These are phyloP conservation scores for Mortierella sp. DNA, from an alignment of 371 early-diverging fungal species.

Conservation along the genomic window DNA sequence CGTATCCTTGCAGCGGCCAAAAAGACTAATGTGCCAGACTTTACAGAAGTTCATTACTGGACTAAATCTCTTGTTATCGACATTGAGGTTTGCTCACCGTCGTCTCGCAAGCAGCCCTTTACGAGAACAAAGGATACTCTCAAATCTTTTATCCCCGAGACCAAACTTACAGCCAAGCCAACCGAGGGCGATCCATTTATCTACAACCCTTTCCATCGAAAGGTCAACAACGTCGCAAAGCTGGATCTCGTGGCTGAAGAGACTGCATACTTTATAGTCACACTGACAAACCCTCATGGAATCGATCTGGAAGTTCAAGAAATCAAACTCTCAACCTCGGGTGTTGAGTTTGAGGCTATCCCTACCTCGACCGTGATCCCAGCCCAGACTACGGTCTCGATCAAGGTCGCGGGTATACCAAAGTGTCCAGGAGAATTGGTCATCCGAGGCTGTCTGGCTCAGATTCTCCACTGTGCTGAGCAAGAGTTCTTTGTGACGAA, in stretches of 20 bases:
- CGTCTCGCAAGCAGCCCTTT: slow-evolving; percentile 57
- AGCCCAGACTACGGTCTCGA: slow-evolving; percentile 68
- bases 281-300: slow-evolving; percentile 81
- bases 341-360: slow-evolving; percentile 70
- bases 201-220: slow-evolving; percentile 78
- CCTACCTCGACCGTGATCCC: slow-evolving; percentile 74
- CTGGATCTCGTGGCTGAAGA: slow-evolving; percentile 74
- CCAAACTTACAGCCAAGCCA: slow-evolving; percentile 23
- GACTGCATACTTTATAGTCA: slow-evolving; percentile 75
- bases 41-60: slow-evolving; percentile 59
- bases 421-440: slow-evolving; percentile 68
- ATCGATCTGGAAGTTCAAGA: slow-evolving; percentile 83
- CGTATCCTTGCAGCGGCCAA: slow-evolving; percentile 66
- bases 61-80: slow-evolving; percentile 50
- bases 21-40: slow-evolving; percentile 42
- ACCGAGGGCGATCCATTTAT: slow-evolving; percentile 74
- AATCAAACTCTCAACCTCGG: slow-evolving; percentile 73
- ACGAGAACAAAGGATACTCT: slow-evolving; percentile 52
- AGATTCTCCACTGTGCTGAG: slow-evolving; percentile 79
- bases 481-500: slow-evolving; percentile 72
- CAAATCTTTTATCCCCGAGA: slow-evolving; percentile 43
- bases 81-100: slow-evolving; percentile 58
- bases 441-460: slow-evolving; percentile 76
- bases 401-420: slow-evolving; percentile 77
- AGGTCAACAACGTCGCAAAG: slow-evolving; percentile 43